A percentile compares a stretch with the other conserved stretches of the same genome.
Conservation (phyloP, 2,329 filamentous ascomycete species). For the Biscogniauxia sp. region DNA sequence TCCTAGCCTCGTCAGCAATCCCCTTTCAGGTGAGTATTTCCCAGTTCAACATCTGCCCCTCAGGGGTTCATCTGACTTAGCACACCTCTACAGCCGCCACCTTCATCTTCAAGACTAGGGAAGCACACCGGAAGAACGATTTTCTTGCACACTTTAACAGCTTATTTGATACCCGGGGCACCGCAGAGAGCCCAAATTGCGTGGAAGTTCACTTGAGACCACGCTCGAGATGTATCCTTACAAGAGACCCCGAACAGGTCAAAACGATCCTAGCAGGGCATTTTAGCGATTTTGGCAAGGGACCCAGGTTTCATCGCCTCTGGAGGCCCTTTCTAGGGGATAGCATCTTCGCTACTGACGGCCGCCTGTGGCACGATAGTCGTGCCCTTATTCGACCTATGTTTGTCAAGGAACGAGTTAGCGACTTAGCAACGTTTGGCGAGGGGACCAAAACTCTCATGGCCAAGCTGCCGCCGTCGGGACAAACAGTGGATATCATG, state of each 20-base stretch:
- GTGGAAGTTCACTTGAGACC: constrained; percentile 37
- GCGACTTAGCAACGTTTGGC: constrained; percentile 57
- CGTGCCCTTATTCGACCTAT: constrained; percentile 53
- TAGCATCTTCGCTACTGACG: constrained; percentile 55
- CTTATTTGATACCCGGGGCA: constrained; percentile 28
- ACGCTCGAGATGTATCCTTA: constrained; percentile 41
- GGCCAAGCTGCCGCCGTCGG: constrained; percentile 52
- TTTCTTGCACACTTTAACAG: constrained; percentile 33
- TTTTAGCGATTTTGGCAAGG: constrained; percentile 54
- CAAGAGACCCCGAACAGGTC: constrained; percentile 54
- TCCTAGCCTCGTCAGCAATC: constrained; percentile 33
- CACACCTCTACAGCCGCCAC: constrained; percentile 9
- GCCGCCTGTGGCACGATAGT: constrained; percentile 51
- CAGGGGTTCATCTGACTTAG: constrained; percentile 4
- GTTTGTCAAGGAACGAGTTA: constrained; percentile 47
- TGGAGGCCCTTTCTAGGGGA: constrained; percentile 51
- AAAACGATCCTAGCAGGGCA: constrained; percentile 55
- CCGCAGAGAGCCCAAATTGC: constrained; percentile 34
- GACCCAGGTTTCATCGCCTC: constrained; percentile 39
- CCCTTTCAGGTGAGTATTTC: constrained; percentile 31
- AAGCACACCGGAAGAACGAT: constrained; percentile 31
- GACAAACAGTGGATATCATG: constrained; percentile 57
- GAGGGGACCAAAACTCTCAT: constrained; percentile 57
- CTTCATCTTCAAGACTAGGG: constrained; percentile 29
- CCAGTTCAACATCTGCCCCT: background rate